Conservation (phyloP, 1,284 basidiomycete species). For the Agaricales sp. region DNA sequence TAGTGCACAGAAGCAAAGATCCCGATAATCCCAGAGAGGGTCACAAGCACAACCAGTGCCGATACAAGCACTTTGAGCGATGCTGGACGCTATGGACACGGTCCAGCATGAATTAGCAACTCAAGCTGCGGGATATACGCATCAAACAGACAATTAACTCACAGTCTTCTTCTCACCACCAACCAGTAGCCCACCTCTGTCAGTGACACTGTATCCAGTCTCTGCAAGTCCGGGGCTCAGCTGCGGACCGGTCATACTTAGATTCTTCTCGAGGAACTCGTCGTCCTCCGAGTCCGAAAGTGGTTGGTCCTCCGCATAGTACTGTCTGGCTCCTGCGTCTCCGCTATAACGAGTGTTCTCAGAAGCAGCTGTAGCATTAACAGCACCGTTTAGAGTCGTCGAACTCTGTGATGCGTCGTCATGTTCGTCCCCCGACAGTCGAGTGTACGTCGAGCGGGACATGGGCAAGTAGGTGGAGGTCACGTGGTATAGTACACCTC, state of each 20-base stretch:
- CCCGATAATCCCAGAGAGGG: slow-evolving; percentile 52
- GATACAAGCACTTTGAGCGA: slow-evolving; percentile 47
- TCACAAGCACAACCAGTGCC: slow-evolving; percentile 40
- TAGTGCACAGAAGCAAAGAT: slow-evolving; percentile 65
- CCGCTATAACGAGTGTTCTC: too few species aligned
- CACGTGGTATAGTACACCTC: background rate
- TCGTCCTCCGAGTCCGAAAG: slow-evolving; percentile 62
- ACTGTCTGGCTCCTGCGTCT: too few species aligned
- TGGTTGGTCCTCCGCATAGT: too few species aligned
- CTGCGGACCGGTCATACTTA: background rate
- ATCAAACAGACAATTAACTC: background rate
- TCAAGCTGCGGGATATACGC: slow-evolving; percentile 11
- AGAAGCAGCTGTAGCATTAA: background rate
- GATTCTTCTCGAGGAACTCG: slow-evolving; percentile 31
- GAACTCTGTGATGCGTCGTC: background rate
- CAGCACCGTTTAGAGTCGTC: background rate
- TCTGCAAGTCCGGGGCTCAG: slow-evolving; percentile 23
- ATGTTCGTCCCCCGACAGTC: background rate
- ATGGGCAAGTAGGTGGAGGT: background rate
- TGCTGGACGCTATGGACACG: slow-evolving; percentile 29
- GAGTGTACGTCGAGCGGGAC: slow-evolving; percentile 1
- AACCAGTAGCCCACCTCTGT: background rate
- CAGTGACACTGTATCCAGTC: background rate
- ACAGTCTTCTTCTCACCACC: background rate
- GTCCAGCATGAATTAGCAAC: too few species aligned